These are phyloP conservation scores for Aureobasidium subglaciale DNA, from an alignment of 2,329 filamentous ascomycete species.

Conservation along the genomic window DNA sequence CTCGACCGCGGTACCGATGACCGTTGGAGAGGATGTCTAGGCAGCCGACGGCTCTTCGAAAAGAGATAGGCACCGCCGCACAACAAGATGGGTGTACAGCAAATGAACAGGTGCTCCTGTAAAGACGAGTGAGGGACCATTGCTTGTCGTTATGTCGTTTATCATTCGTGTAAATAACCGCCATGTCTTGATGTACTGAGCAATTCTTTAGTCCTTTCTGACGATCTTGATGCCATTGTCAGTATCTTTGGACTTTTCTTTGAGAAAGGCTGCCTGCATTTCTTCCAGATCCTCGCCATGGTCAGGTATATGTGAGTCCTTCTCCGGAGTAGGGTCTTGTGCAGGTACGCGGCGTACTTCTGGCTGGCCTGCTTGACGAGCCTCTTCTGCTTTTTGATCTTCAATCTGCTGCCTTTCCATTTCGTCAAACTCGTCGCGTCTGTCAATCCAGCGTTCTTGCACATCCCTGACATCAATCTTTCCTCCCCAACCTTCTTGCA, in stretches of 20 bases:
- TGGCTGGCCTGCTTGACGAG: constrained; percentile 19
- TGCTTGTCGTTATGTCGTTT: neutral
- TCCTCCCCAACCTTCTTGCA: constrained; percentile 59
- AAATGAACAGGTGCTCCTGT: neutral
- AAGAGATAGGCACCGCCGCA: no score
- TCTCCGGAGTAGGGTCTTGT: neutral
- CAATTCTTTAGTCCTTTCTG: constrained; percentile 41
- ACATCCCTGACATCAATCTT: constrained; percentile 80
- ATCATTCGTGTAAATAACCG: constrained; percentile 2
- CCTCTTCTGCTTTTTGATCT: constrained; percentile 48
- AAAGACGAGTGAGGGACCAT: neutral
- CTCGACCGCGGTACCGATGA: neutral
- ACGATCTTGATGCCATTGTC: constrained; percentile 66
- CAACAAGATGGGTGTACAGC: neutral
- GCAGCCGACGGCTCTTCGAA: neutral
- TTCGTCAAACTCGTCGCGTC: constrained; percentile 80
- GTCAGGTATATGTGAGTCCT: neutral
- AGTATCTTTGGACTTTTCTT: constrained; percentile 20
- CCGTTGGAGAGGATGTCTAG: constrained; percentile 1
- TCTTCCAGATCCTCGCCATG: constrained; percentile 33
- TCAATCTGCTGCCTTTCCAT: constrained; percentile 68
- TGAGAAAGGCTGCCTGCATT: constrained; percentile 31
- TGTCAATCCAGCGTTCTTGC: constrained; percentile 92
- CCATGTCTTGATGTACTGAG: neutral
- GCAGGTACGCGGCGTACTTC: constrained; percentile 8